Evolutionary conservation across 768 basidiomycete species (phyloP), one percentile per base, ranked within the genome.

Genomic region (Lepiota brunneoincarnata): DNA sequence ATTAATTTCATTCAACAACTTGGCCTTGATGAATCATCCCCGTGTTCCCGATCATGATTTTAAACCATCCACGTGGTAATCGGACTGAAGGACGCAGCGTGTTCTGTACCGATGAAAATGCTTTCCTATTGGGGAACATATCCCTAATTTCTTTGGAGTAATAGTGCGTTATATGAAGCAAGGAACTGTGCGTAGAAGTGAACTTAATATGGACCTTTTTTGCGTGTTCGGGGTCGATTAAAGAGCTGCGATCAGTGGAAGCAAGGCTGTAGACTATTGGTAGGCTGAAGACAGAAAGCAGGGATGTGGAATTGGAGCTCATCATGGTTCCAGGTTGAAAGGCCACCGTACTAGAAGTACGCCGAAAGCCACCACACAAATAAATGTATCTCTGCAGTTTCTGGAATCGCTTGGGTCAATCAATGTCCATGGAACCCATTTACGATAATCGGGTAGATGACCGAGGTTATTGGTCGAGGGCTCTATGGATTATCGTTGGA

Each of bases 301-400:
- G 34, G 41, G 15, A 6, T 23, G 18, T 36, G 54, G 41, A 40
- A 48, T 15, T 37, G 34, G 11, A 52, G 23, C 10, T 38, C 42
- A 1, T 37, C 31, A n/a, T 36, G 49, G 18, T 55, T 45, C 18
- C 28, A 43, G 12, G 28, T 49, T 10, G 56, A 41, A 12, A 55
- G 37, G 23, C 55, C 42, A 20, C 35, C 37, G 45, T 60, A 52
- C 5, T 18, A 15, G 38, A 58, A 60, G 35, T 55, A 60, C 31
- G 31, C 43, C 11, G 31, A 10, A 2, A 55, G 44, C 52, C 52
- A 60, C 20, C 17, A 28, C 2, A 36, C 49, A 45, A 60, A 60
- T 1, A 46, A 39, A 1, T 20, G 41, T 7, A 47, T 49, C 6
- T 56, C 52, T 4, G 36, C 40, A 2, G 24, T 50, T n/a, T 54